Evolutionary conservation across 129 eudicot genomes (phyloP).

Genomic region (carrot (Daucus carota)): DH1_v3.0 NC_030381.2:32482001-32482500

Average conservation of each 20-base stretch:
- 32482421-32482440: conserved; percentile 42
- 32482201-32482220: conserved; percentile 1
- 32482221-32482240: neutral
- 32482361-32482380: conserved; percentile 34
- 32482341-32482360: conserved; percentile 42
- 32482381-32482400: conserved; percentile 45
- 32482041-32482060: conserved; percentile 15
- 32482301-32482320: conserved; percentile 30
- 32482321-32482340: conserved; percentile 37
- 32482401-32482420: conserved; percentile 57
- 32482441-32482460: conserved; percentile 21
- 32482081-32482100: neutral
- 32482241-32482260: neutral
- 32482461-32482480: conserved; percentile 37
- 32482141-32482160: neutral
- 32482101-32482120: neutral
- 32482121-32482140: neutral
- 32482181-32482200: neutral
- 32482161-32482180: neutral
- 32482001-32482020: conserved; percentile 56
- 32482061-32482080: neutral
- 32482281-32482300: conserved; percentile 41
- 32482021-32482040: conserved; percentile 82
- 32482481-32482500: conserved; percentile 37
- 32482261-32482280: conserved; percentile 53